A percentile compares a stretch with the other conserved stretches of the same genome.
phyloP scores from a whole-genome alignment of 345 rosid species.

The Brassica juncea region DNA sequence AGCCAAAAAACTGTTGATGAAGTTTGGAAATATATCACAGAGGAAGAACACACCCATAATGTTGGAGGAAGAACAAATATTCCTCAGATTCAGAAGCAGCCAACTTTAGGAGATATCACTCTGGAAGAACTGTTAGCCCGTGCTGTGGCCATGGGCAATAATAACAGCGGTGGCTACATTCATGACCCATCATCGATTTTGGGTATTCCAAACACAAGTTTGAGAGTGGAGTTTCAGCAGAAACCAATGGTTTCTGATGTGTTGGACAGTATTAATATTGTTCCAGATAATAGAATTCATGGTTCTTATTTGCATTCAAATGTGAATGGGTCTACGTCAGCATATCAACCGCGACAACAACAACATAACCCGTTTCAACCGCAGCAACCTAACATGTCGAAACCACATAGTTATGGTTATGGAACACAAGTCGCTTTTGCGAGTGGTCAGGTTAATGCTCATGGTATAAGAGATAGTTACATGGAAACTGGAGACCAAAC shows the following conservation, averaged over 20 bases:
- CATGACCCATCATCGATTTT: slow-evolving; percentile 27
- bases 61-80: slow-evolving; percentile 39
- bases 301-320: slow-evolving; percentile 53
- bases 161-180: slow-evolving; percentile 39
- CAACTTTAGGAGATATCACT: slow-evolving; percentile 73
- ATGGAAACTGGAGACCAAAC: slow-evolving; percentile 50
- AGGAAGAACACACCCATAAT: slow-evolving; percentile 39
- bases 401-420: slow-evolving; percentile 47
- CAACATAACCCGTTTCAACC: background rate
- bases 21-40: slow-evolving; percentile 68
- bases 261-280: slow-evolving; percentile 40
- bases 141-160: slow-evolving; percentile 53
- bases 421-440: slow-evolving; percentile 46
- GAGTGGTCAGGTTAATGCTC: slow-evolving; percentile 42
- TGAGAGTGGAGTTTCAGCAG: slow-evolving; percentile 59
- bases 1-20: slow-evolving; percentile 78
- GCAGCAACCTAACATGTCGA: slow-evolving; percentile 53
- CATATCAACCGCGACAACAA: slow-evolving; percentile 36
- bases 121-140: slow-evolving; percentile 73
- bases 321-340: slow-evolving; percentile 53
- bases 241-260: slow-evolving; percentile 38
- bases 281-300: slow-evolving; percentile 37
- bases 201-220: slow-evolving; percentile 28
- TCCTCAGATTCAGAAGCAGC: slow-evolving; percentile 64
- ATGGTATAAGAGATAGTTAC: slow-evolving; percentile 55